These are phyloP conservation scores for Scenedesmus sp. DNA, from an alignment of 163 green algal species.

Conservation along the genomic window DNA sequence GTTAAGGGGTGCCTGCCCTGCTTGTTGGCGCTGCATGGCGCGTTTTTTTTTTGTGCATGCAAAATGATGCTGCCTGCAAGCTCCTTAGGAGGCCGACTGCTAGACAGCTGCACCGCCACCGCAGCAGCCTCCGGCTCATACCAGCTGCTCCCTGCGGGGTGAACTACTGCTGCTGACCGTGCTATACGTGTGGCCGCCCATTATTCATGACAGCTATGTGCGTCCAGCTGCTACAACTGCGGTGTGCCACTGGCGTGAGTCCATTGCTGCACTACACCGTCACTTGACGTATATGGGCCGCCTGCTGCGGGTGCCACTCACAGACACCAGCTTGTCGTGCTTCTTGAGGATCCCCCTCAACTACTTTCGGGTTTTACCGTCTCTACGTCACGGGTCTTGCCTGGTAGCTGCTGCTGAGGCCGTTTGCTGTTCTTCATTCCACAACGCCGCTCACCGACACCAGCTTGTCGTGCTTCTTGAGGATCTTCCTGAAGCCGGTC, in stretches of 20 bases:
- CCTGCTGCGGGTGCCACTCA: background rate
- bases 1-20: too few species aligned
- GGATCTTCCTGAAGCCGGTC: constrained; percentile 80
- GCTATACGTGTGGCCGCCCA: background rate
- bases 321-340: constrained; percentile 77
- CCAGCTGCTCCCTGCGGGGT: background rate
- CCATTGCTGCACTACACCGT: too few species aligned
- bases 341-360: constrained; percentile 87
- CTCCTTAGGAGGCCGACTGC: too few species aligned
- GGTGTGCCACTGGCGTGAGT: background rate
- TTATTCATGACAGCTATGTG: background rate
- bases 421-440: background rate
- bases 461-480: constrained; percentile 89
- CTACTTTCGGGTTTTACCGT: too few species aligned
- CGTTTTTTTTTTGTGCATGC: too few species aligned
- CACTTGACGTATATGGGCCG: too few species aligned
- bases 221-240: background rate
- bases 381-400: too few species aligned
- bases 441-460: constrained; percentile 31
- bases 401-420: too few species aligned
- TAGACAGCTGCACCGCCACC: background rate
- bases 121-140: background rate
- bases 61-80: too few species aligned
- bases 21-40: too few species aligned
- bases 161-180: background rate